Evolutionary conservation across 176 grass and related monocot genomes (phyloP).

Genomic region (Triticum aestivum): IWGSC_CS_RefSeq_v2.1 NC_057796.1:467449437-467449936

Average conservation of each 20-base stretch:
- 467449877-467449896: slow-evolving; percentile 9
- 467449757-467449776: neutral
- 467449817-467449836: slow-evolving; percentile 45
- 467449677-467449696: neutral
- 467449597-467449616: neutral
- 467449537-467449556: neutral
- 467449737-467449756: neutral
- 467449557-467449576: neutral
- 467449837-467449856: slow-evolving; percentile 70
- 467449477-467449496: neutral
- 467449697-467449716: neutral
- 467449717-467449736: neutral
- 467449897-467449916: slow-evolving; percentile 33
- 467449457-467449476: slow-evolving; percentile 44
- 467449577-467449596: neutral
- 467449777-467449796: slow-evolving; percentile 71
- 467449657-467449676: neutral
- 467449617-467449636: neutral
- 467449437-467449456: slow-evolving; percentile 44
- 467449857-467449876: slow-evolving; percentile 5
- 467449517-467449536: neutral
- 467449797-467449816: slow-evolving; percentile 56
- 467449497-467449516: neutral
- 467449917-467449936: slow-evolving; percentile 5
- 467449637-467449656: neutral